Base-by-base conservation (phyloP, 2,329 filamentous ascomycete species). In the Cryoendolithus antarcticus region DNA sequence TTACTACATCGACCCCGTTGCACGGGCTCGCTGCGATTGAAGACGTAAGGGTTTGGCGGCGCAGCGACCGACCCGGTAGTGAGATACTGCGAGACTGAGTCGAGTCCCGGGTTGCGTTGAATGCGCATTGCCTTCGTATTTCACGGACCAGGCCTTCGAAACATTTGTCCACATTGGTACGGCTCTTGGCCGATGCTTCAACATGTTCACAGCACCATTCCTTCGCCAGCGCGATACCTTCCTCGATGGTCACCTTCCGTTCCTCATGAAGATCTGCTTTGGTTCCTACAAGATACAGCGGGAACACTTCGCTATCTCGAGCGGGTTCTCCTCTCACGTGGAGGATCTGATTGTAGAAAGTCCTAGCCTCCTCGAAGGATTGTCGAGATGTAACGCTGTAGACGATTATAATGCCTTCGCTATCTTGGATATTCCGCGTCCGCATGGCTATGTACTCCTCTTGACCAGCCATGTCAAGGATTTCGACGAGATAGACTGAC, bases 301-400 rank as follows among this genome's bases (percentile, higher is more conserved):
- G 91, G 19, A 21, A 21, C 19, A 21, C 19, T 21, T 21, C 19
- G 19, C 6, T 6, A 21, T 21, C 19, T 21, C 6, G 19, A 10
- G 91, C 86, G 12, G 81, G 81, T 1, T 86, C 93, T 59, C 96
- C 91, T 65, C 96, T 96, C 55, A 96, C 91, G 56, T 91, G 74
- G 63, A 94, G 86, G 54, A 96, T 96, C 65, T 96, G 91, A 60
- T 89, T 82, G 65, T 96, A 86, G 61, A 96, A 96, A 56, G 83
- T 81, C 63, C 88, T 85, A 69, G 96, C 95, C 59, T 88, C 82
- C 41, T 82, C 80, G 61, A 96, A 96, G 12, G 89, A 96, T 28
- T 88, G 88, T 55, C 91, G 82, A 38, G 89, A 96, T 9, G 91
- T 94, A 64, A 98, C 96, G 69, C 86, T 94, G 71, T 98, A 96